These are phyloP conservation scores for Geotrichum reessii DNA, from an alignment of 1,139 yeast species.

Conservation along the genomic window DNA sequence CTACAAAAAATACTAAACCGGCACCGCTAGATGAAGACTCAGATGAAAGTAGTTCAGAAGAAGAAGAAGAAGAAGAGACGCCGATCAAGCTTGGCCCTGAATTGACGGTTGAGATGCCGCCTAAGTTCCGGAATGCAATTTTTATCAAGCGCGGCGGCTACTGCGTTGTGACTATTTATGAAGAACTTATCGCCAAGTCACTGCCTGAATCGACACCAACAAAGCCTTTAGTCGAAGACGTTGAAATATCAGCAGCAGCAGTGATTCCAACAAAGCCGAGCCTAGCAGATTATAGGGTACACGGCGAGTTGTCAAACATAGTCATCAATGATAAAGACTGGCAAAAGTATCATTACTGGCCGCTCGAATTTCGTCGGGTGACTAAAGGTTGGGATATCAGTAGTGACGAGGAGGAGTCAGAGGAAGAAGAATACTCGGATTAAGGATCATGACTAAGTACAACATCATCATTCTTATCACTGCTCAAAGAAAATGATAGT, in stretches of 20 bases:
- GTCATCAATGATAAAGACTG: slow-evolving; percentile 35
- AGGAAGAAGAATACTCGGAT: slow-evolving; percentile 9
- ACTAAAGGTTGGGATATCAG: slow-evolving; percentile 25
- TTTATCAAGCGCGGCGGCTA: slow-evolving; percentile 39
- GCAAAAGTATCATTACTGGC: slow-evolving; percentile 38
- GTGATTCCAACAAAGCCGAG: background rate
- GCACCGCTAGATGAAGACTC: slow-evolving; percentile 18
- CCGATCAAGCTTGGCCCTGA: slow-evolving; percentile 3
- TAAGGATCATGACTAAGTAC: slow-evolving; percentile 6
- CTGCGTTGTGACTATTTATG: slow-evolving; percentile 32
- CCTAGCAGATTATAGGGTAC: slow-evolving; percentile 19
- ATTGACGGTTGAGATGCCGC: slow-evolving; percentile 33
- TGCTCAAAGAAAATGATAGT: background rate
- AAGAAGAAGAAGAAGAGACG: slow-evolving; percentile 3
- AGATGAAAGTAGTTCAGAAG: slow-evolving; percentile 7
- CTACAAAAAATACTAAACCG: slow-evolving; percentile 8
- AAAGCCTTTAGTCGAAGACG: background rate
- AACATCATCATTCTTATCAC: background rate
- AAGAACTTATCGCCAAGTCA: slow-evolving; percentile 17
- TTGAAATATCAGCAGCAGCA: background rate
- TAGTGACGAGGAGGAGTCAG: slow-evolving; percentile 26
- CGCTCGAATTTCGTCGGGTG: slow-evolving; percentile 30
- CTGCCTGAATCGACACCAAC: background rate
- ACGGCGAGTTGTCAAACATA: slow-evolving; percentile 37
- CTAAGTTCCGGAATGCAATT: slow-evolving; percentile 36